phyloP scores from a whole-genome alignment of 176 grass and related monocot genomes.

The Carex scoparia region DNA sequence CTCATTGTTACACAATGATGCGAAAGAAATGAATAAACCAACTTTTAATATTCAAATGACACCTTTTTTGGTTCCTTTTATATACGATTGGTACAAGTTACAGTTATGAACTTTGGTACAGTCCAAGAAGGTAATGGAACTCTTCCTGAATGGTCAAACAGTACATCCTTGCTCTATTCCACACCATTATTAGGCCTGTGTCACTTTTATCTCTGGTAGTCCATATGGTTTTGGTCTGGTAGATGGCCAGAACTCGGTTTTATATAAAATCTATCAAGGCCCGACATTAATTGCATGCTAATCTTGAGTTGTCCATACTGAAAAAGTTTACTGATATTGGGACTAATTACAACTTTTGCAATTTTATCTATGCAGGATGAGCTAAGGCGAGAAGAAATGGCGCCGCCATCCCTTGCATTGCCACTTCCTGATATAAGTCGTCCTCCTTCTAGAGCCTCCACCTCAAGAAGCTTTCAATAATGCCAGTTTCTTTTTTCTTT shows the following conservation, averaged over 20 bases:
- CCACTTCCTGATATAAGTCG: constrained; percentile 47
- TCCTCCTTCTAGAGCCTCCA: constrained; percentile 58
- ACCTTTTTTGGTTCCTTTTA: neutral
- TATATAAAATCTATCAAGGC: neutral
- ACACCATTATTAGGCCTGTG: neutral
- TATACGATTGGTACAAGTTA: neutral
- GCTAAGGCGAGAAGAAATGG: constrained; percentile 60
- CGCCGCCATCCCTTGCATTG: constrained; percentile 8
- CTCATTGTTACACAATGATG: no score
- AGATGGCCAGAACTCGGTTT: neutral
- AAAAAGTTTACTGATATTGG: neutral
- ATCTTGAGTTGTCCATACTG: neutral
- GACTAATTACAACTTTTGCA: neutral
- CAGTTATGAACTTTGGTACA: neutral
- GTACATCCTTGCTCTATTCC: neutral
- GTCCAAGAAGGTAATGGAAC: neutral
- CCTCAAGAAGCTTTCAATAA: constrained; percentile 47
- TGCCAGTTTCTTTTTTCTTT: constrained; percentile 41
- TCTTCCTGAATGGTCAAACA: neutral
- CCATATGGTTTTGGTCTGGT: neutral
- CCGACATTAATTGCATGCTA: neutral
- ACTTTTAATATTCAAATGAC: neutral
- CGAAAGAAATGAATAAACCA: neutral
- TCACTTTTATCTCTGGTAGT: neutral
- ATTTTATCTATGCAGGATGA: constrained; percentile 57